Conservation (phyloP, 345 rosid species). For the Sisymbrium irio region DNA sequence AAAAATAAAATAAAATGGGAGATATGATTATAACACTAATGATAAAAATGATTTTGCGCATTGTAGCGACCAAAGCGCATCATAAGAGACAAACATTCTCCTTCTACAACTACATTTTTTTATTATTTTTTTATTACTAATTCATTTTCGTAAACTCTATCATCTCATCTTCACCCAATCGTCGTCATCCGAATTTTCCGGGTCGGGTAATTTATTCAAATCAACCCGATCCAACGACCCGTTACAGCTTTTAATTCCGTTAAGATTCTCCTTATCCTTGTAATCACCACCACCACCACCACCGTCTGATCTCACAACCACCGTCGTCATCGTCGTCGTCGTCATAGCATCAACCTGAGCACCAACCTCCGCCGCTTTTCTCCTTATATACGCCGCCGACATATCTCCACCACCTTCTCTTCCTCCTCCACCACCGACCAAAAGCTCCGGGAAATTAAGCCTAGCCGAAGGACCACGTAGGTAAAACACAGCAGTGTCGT, state of each 20-base stretch:
- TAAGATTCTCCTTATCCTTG: slow-evolving; percentile 6
- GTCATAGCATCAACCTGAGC: slow-evolving; percentile 61
- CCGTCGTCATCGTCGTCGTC: slow-evolving; percentile 38
- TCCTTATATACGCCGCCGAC: slow-evolving; percentile 84
- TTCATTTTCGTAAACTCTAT: too few relatives aligned
- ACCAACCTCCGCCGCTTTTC: slow-evolving; percentile 92
- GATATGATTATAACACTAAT: not conserved
- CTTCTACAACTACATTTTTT: not conserved
- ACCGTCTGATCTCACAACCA: slow-evolving; percentile 24
- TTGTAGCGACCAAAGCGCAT: slow-evolving; percentile 14
- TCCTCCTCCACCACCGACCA: slow-evolving; percentile 22
- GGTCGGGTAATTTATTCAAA: slow-evolving; percentile 90
- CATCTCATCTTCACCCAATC: slow-evolving; percentile 40
- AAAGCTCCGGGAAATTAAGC: slow-evolving; percentile 82
- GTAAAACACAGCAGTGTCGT: slow-evolving; percentile 89
- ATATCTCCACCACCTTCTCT: slow-evolving; percentile 43
- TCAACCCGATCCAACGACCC: slow-evolving; percentile 61
- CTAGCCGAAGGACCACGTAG: slow-evolving; percentile 92
- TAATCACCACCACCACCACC: not conserved
- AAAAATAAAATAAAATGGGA: not conserved
- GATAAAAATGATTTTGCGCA: not conserved
- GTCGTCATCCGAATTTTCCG: slow-evolving; percentile 55
- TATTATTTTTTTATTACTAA: too few relatives aligned
- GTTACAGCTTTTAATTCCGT: slow-evolving; percentile 30
- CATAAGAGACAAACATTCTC: slow-evolving; percentile 20